Percentiles rank a stretch among this genome's conserved stretches.
phyloP scores from a whole-genome alignment of 2,329 filamentous ascomycete species.

The Verticillium nonalfalfae region DNA sequence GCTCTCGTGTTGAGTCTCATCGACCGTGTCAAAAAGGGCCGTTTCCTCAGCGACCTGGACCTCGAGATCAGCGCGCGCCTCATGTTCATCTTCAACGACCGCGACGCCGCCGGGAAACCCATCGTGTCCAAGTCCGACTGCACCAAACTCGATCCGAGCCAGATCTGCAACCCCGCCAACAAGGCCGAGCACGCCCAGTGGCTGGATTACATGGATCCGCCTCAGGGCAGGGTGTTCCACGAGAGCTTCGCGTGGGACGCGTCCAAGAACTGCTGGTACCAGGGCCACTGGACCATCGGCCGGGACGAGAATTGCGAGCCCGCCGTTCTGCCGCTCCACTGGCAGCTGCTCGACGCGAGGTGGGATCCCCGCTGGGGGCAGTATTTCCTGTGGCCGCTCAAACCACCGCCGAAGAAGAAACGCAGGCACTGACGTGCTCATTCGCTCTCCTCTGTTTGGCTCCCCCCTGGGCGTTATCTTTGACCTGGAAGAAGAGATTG shows the following conservation, averaged over 20 bases:
- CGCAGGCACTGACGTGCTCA: background rate
- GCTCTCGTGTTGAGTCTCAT: background rate
- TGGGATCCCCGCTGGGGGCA: background rate
- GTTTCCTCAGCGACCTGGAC: constrained; percentile 8
- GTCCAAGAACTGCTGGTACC: background rate
- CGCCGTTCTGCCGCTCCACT: background rate
- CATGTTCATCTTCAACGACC: constrained; percentile 11
- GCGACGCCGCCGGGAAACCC: constrained; percentile 8
- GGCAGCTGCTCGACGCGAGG: background rate
- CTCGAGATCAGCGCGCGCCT: constrained; percentile 7
- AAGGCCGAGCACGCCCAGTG: constrained; percentile 10
- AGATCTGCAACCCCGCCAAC: constrained; percentile 7
- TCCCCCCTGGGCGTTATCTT: too few species aligned
- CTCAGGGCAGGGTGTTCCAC: background rate
- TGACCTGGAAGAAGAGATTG: too few species aligned
- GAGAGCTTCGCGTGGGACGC: background rate
- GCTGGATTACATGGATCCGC: constrained; percentile 8
- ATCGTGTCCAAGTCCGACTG: constrained; percentile 8
- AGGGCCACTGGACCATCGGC: background rate
- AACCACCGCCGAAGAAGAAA: background rate
- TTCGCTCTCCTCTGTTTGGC: too few species aligned
- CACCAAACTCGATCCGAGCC: constrained; percentile 5
- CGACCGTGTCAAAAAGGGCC: constrained; percentile 4
- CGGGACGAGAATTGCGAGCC: background rate
- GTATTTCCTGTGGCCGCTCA: background rate